Percentiles rank a stretch among this genome's conserved stretches.
Evolutionary conservation across 805 yeast species (phyloP).

Genomic region (Nadsonia fulvescens): DNA sequence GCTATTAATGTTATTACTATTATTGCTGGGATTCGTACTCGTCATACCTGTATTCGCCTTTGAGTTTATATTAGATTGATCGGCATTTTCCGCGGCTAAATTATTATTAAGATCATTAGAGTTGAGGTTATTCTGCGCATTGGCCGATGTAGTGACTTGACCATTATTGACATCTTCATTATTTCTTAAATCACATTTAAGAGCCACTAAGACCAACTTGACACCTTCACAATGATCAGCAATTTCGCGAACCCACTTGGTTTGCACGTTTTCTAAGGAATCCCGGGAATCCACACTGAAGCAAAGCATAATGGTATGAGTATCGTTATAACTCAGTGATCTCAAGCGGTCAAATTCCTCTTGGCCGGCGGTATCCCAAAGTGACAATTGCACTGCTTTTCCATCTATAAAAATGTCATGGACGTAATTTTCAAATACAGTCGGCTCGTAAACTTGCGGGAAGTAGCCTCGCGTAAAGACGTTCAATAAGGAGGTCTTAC

Average conservation of each 20-base stretch:
- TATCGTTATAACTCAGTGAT: conserved; percentile 82
- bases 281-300: conserved; percentile 88
- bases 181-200: conserved; percentile 81
- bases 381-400: conserved; percentile 73
- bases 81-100: conserved; percentile 14
- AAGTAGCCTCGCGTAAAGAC: conserved; percentile 95
- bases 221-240: conserved; percentile 96
- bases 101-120: conserved; percentile 13
- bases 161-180: conserved; percentile 28
- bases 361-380: conserved; percentile 99
- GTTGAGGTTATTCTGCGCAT: conserved; percentile 20
- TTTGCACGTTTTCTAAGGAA: conserved; percentile 84
- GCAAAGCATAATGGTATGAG: conserved; percentile 93
- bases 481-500: conserved; percentile 85
- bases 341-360: conserved; percentile 93
- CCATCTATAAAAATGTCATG: conserved; percentile 94
- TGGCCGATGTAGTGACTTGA: conserved; percentile 15
- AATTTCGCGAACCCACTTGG: conserved; percentile 94
- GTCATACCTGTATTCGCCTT: no score
- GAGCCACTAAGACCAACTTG: conserved; percentile 78
- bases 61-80: conserved; percentile 22
- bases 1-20: no score
- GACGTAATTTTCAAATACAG: conserved; percentile 92
- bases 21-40: conserved; percentile 17
- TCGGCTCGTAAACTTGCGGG: conserved; percentile 96